Evolutionary conservation across 163 green algal species (phyloP), one percentile per base, ranked within the genome.

Genomic region (Chloroidium sp.): DNA sequence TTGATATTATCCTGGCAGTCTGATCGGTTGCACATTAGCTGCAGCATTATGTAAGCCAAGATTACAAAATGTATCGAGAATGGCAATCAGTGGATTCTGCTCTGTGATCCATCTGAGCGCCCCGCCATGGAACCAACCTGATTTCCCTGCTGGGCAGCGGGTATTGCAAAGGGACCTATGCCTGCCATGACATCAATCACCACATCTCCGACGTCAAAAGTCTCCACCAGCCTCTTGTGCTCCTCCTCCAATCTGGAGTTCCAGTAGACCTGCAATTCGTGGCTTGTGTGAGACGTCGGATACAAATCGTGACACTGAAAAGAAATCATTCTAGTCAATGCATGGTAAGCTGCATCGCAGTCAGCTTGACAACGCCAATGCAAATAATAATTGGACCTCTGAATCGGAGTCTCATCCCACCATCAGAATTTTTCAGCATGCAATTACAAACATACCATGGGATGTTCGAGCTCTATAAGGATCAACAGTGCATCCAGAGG

Each of bases 191-290:
- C 90, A 85, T 99, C 96, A 4, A 92, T 83, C n/a, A 98, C 84
- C 2, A 94, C 84, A 1, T 98, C 81, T 0, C 78, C 84, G 0
- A 84, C 84, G 67, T 80, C 62, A 78, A 97, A 95, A 61, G 61
- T 78, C 10, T 85, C 77, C n/a, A 97, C 91, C 81, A 97, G 88
- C 4, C 96, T 90, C 69, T 88, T 83, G 91, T 99, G 96, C 88
- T 99, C 96, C 59, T 83, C 76, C 88, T 99, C 96, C 69, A 99
- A 89, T 0, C 96, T 85, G 0, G 93, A 98, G 90, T 99, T 99
- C 96, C 96, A 99, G 86, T 99, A 99, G 76, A 99, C 95, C 86
- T 95, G 82, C 0, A 69, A 36, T 36, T 36, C 36, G 36, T 36
- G 36, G 36, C 36, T 36, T 36, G 36, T 36, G 36, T 36, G 36